These are phyloP conservation scores for Eurotiales sp. DNA, from an alignment of 2,329 filamentous ascomycete genomes.

Conservation along the genomic window DNA sequence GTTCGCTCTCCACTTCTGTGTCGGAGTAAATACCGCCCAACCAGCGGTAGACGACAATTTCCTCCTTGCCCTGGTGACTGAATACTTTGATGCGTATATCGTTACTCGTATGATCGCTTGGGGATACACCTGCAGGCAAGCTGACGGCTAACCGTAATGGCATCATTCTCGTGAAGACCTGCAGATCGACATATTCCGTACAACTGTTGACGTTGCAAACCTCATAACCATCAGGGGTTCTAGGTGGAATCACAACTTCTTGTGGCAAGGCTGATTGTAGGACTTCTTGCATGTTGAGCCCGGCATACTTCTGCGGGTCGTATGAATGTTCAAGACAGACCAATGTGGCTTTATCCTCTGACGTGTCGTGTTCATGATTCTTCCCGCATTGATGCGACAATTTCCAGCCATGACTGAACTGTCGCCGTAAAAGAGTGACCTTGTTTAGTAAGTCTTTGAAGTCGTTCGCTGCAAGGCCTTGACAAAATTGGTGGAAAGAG, in stretches of 20 bases:
- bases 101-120: conserved; percentile 24
- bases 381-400: not conserved
- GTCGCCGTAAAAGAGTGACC: conserved; percentile 7
- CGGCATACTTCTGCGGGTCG: not conserved
- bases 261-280: conserved; percentile 3
- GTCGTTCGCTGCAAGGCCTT: not conserved
- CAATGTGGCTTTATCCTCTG: not conserved
- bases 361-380: not conserved
- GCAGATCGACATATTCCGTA: conserved; percentile 24
- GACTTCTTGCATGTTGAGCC: not conserved
- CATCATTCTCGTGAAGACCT: conserved; percentile 28
- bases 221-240: not conserved
- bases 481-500: conserved; percentile 2
- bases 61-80: conserved; percentile 8
- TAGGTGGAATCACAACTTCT: not conserved
- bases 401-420: not conserved
- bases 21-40: conserved; percentile 34
- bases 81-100: conserved; percentile 23
- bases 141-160: conserved; percentile 27
- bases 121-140: conserved; percentile 6
- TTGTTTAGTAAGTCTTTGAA: conserved; percentile 1
- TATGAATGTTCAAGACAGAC: not conserved
- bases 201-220: not conserved
- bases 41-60: conserved; percentile 32
- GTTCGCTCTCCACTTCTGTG: not conserved